Conservation (phyloP, 2,329 filamentous ascomycete genomes). For the Onygenales sp. region DNA sequence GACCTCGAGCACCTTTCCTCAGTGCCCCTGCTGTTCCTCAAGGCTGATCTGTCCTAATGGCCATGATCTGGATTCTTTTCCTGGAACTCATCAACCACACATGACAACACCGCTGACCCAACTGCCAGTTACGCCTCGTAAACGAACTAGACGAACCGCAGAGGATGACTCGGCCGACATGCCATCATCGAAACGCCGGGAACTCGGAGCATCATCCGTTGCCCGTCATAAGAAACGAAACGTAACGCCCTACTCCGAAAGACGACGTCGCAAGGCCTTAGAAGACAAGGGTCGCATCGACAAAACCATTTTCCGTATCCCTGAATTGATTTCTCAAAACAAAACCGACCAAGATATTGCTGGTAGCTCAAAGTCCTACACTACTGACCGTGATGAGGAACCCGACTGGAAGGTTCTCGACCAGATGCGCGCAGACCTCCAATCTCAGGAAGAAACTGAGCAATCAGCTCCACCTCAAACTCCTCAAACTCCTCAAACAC, state of each 20-base stretch:
- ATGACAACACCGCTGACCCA: slow-evolving; percentile 7
- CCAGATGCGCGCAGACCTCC: slow-evolving; percentile 2
- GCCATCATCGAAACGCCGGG: background rate
- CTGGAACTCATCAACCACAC: slow-evolving; percentile 1
- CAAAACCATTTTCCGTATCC: slow-evolving; percentile 25
- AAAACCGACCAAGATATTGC: slow-evolving; percentile 14
- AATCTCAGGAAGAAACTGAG: background rate
- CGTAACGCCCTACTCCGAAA: slow-evolving; percentile 19
- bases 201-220: background rate
- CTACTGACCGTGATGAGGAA: background rate
- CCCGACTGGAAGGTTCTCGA: slow-evolving; percentile 2
- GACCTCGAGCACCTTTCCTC: slow-evolving; percentile 1
- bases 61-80: slow-evolving; percentile 4
- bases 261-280: slow-evolving; percentile 19
- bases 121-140: background rate
- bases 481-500: slow-evolving; percentile 17
- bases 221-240: slow-evolving; percentile 6
- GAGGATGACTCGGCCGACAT: background rate
- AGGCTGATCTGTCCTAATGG: slow-evolving; percentile 8
- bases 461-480: slow-evolving; percentile 1
- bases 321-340: slow-evolving; percentile 22
- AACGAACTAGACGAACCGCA: background rate
- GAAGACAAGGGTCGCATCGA: slow-evolving; percentile 24
- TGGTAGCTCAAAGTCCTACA: background rate
- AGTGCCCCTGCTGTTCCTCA: slow-evolving; percentile 7